Conservation (phyloP, 2,329 filamentous ascomycete genomes). For the Trichoderma arundinaceum region DNA sequence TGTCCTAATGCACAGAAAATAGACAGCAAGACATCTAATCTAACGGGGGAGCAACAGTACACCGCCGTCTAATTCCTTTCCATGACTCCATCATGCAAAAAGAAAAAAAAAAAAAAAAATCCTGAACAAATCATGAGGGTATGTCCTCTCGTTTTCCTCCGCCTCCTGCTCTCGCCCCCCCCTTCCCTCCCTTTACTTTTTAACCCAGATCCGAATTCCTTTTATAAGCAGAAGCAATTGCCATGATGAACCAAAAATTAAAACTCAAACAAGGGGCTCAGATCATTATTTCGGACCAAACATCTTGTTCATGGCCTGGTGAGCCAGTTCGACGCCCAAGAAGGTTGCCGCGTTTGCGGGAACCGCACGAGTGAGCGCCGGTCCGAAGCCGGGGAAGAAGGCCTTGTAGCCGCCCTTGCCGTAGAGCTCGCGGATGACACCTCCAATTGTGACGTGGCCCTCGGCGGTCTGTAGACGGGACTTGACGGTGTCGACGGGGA, state of each 20-base stretch:
- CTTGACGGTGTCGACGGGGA: constrained; percentile 97
- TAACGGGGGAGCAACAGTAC: background rate
- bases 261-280: background rate
- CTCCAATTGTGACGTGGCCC: constrained; percentile 78
- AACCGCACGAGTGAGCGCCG: constrained; percentile 88
- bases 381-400: constrained; percentile 96
- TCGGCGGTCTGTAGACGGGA: constrained; percentile 89
- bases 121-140: constrained; percentile 1
- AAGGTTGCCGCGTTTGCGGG: constrained; percentile 98
- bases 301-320: constrained; percentile 79
- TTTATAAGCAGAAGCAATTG: background rate
- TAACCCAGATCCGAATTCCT: background rate
- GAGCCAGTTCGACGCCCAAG: constrained; percentile 80
- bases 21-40: constrained; percentile 9
- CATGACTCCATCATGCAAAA: constrained; percentile 3
- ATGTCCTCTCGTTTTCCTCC: background rate
- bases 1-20: background rate
- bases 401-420: constrained; percentile 81
- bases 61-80: constrained; percentile 22
- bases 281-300: constrained; percentile 54
- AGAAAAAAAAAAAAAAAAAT: background rate
- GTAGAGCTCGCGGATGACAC: constrained; percentile 84
- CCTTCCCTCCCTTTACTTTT: constrained; percentile 2
- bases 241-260: constrained; percentile 15
- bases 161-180: background rate